These are phyloP conservation scores for Dalechampia spathulata DNA, from an alignment of 441 rosid genomes.

Conservation along the genomic window DNA sequence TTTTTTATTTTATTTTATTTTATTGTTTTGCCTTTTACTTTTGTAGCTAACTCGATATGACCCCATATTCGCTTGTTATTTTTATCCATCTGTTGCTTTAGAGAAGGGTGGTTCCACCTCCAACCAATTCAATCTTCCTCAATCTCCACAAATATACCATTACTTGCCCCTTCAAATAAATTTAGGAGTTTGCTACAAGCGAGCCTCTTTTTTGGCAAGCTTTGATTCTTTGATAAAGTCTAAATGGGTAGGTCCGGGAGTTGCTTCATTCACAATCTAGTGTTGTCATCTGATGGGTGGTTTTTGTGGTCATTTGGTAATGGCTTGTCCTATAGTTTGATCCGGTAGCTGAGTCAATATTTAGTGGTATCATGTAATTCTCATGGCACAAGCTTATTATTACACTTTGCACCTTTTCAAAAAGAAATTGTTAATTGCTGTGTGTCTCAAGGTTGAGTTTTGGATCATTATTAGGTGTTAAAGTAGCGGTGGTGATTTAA, in stretches of 20 bases:
- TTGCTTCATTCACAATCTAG: too few species aligned
- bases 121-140: background rate
- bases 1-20: background rate
- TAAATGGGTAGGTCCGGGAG: too few species aligned
- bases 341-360: background rate
- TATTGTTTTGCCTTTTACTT: too few species aligned
- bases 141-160: too few species aligned
- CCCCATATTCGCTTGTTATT: background rate
- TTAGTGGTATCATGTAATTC: too few species aligned
- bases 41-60: slow-evolving; percentile 1
- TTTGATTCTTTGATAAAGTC: too few species aligned
- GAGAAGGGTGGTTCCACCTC: background rate
- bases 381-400: too few species aligned
- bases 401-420: background rate
- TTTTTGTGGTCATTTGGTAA: too few species aligned
- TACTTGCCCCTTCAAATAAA: too few species aligned
- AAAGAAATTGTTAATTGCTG: background rate
- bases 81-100: background rate
- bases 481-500: background rate
- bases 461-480: background rate
- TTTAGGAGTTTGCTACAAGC: too few species aligned
- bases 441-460: background rate
- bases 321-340: background rate
- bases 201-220: too few species aligned
- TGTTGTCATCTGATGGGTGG: too few species aligned